Conservation (phyloP, 352 stramenopile genomes). For the Phytophthora constricta region DNA sequence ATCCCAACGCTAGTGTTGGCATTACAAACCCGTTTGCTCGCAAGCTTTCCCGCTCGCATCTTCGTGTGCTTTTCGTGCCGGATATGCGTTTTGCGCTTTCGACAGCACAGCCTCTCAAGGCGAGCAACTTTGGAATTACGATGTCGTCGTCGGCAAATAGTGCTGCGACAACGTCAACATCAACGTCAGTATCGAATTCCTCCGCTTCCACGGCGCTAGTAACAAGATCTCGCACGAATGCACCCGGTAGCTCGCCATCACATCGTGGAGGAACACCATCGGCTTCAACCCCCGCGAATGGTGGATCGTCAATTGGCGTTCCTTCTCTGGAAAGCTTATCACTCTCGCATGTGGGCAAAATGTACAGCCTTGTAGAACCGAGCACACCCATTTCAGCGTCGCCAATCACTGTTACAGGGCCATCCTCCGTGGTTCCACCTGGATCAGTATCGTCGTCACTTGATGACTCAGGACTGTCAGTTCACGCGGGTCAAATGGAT, state of each 20-base stretch:
- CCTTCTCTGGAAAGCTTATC: constrained; percentile 77
- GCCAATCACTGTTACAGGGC: constrained; percentile 46
- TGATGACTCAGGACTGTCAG: constrained; percentile 40
- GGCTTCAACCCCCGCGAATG: constrained; percentile 23
- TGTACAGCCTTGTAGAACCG: constrained; percentile 84
- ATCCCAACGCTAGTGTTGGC: constrained; percentile 20
- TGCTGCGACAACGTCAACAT: constrained; percentile 24
- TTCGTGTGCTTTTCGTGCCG: constrained; percentile 66
- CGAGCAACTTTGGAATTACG: constrained; percentile 47
- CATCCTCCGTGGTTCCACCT: constrained; percentile 37
- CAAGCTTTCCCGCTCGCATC: constrained; percentile 66
- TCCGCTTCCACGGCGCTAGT: constrained; percentile 51
- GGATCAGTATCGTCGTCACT: constrained; percentile 37
- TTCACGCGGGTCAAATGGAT: constrained; percentile 49
- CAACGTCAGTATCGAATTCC: constrained; percentile 19
- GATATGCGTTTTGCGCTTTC: constrained; percentile 73
- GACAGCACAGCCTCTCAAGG: constrained; percentile 55
- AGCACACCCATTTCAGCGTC: constrained; percentile 63
- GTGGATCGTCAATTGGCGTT: constrained; percentile 22
- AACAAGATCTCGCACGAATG: constrained; percentile 36
- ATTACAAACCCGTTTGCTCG: constrained; percentile 54
- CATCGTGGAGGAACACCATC: constrained; percentile 23
- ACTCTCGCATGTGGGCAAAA: constrained; percentile 76
- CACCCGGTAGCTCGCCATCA: constrained; percentile 27
- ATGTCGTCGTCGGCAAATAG: constrained; percentile 28